phyloP scores from a whole-genome alignment of 2,329 filamentous ascomycete genomes.

The Penicillium brasilianum region DNA sequence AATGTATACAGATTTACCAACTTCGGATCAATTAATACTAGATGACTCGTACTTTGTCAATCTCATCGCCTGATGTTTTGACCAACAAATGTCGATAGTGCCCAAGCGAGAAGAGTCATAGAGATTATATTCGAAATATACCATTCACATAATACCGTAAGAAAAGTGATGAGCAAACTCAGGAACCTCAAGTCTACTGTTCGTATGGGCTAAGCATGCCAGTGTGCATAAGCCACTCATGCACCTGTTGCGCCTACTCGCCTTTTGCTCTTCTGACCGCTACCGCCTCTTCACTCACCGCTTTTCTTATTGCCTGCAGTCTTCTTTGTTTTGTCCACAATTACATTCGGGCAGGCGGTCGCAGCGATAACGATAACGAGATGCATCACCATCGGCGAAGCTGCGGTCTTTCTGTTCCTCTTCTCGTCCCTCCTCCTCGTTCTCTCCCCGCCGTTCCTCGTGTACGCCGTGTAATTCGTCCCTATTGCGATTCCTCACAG shows the following conservation, averaged over 20 bases:
- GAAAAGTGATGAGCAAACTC: no score
- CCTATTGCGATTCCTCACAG: not conserved
- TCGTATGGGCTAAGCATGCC: no score
- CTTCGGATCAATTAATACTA: not conserved
- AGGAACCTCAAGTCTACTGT: no score
- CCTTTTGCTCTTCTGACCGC: no score
- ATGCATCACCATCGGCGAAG: slow-evolving; percentile 9
- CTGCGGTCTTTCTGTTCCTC: not conserved
- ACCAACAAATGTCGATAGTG: no score
- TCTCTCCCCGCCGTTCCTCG: not conserved
- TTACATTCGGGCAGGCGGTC: slow-evolving; percentile 11
- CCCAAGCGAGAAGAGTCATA: no score
- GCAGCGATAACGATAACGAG: slow-evolving; percentile 23
- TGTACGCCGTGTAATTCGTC: not conserved
- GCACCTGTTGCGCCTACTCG: no score
- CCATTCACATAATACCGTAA: no score
- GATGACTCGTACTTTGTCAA: not conserved
- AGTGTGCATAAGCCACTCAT: no score
- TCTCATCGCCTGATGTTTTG: no score
- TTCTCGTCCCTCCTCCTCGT: not conserved
- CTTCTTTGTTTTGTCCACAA: not conserved
- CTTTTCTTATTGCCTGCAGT: not conserved
- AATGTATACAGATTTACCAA: not conserved
- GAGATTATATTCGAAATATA: no score
- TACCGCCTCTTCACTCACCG: no score